A percentile compares a stretch with the other conserved stretches of the same genome.
These are phyloP conservation scores for Agrocybe pediades DNA, from an alignment of 768 basidiomycete genomes.

Conservation along the genomic window DNA sequence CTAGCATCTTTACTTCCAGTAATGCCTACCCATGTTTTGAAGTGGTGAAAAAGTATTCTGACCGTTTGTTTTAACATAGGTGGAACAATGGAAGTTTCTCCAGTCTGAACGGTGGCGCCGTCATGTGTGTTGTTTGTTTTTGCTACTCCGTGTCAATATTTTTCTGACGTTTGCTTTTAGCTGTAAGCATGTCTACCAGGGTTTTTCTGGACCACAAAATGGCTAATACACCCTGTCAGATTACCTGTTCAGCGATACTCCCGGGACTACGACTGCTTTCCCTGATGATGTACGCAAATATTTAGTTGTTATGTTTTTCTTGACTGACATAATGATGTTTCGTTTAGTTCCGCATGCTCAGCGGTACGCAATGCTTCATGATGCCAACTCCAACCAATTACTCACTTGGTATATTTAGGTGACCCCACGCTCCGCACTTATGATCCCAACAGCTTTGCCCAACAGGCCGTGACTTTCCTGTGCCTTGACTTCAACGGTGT, in stretches of 20 bases:
- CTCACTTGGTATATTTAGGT: conserved; percentile 20
- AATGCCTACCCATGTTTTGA: conserved; percentile 7
- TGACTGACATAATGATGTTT: conserved; percentile 1
- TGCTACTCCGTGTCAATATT: neutral
- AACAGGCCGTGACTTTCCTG: conserved; percentile 48
- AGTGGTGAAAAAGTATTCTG: too few species aligned
- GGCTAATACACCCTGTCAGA: conserved; percentile 30
- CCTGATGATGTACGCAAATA: conserved; percentile 48
- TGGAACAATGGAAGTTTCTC: conserved; percentile 51
- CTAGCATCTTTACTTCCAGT: conserved; percentile 56
- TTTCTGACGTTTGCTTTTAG: conserved; percentile 17
- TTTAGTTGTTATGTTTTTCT: conserved; percentile 2
- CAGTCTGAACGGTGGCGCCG: conserved; percentile 42
- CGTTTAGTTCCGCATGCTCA: conserved; percentile 54
- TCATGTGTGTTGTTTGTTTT: conserved; percentile 36
- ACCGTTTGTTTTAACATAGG: conserved; percentile 19
- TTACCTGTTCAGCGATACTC: conserved; percentile 47
- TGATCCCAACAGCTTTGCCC: conserved; percentile 42
- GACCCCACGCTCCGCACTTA: conserved; percentile 48
- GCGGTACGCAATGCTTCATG: conserved; percentile 31
- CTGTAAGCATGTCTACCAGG: conserved; percentile 22
- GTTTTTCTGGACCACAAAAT: neutral
- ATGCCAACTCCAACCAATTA: neutral
- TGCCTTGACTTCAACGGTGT: conserved; percentile 49
- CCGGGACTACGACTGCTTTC: conserved; percentile 51